These are phyloP conservation scores for Phytophthora nicotianae DNA, from an alignment of 352 stramenopile genomes.

Conservation along the genomic window DNA sequence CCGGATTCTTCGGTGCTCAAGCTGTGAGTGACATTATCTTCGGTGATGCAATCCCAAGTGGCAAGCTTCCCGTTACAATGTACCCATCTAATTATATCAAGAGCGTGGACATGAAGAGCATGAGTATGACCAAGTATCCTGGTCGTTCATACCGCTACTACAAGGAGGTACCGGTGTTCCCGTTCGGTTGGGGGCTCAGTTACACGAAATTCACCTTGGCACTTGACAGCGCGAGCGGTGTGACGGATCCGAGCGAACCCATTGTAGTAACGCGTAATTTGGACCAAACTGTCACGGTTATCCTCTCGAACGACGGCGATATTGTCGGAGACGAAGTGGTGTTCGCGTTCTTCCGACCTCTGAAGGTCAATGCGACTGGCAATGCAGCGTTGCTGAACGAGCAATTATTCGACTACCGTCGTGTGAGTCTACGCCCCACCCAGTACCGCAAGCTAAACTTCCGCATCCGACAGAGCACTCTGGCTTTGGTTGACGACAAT, in stretches of 20 bases:
- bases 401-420: constrained; percentile 75
- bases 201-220: constrained; percentile 87
- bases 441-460: constrained; percentile 48
- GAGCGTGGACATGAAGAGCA: constrained; percentile 82
- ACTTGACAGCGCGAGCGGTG: constrained; percentile 9
- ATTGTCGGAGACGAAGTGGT: constrained; percentile 73
- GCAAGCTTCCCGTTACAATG: constrained; percentile 89
- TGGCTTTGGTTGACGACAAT: constrained; percentile 62
- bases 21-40: constrained; percentile 87
- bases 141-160: constrained; percentile 93
- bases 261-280: constrained; percentile 42
- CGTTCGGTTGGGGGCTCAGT: constrained; percentile 90
- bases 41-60: constrained; percentile 76
- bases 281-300: constrained; percentile 52
- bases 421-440: constrained; percentile 51
- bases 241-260: constrained; percentile 12
- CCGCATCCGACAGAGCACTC: constrained; percentile 44
- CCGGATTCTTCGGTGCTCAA: constrained; percentile 79
- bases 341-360: constrained; percentile 76
- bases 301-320: constrained; percentile 64
- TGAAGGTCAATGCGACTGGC: constrained; percentile 62
- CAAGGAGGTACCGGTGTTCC: constrained; percentile 86
- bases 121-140: constrained; percentile 90
- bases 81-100: constrained; percentile 83
- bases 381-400: constrained; percentile 70